A percentile compares a stretch with the other conserved stretches of the same genome.
Evolutionary conservation across 768 basidiomycete species (phyloP).

Genomic region (Boletus sp.): DNA sequence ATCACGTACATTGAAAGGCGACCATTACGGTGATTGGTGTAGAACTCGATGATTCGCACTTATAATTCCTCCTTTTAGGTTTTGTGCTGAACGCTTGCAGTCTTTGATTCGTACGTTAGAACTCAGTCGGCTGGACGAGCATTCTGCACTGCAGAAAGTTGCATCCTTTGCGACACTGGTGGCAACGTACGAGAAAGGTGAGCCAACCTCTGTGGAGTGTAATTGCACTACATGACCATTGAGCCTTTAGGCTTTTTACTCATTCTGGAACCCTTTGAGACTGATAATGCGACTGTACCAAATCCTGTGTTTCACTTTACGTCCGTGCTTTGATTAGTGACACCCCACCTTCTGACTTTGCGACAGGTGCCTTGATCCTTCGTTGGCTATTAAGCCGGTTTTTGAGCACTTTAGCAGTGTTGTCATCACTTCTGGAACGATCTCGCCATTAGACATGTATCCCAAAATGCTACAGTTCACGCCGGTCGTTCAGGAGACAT

Average conservation of each 20-base stretch:
- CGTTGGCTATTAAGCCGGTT: conserved; percentile 94
- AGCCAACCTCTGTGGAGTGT: neutral
- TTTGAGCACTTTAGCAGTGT: conserved; percentile 98
- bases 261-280: conserved; percentile 97
- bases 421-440: conserved; percentile 97
- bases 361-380: conserved; percentile 90
- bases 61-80: conserved; percentile 45
- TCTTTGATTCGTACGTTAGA: conserved; percentile 92
- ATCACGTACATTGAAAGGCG: conserved; percentile 97
- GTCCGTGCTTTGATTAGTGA: conserved; percentile 40
- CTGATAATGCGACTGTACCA: conserved; percentile 96
- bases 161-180: conserved; percentile 95
- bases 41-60: neutral
- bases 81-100: conserved; percentile 94
- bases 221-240: neutral
- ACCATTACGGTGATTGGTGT: conserved; percentile 70
- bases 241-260: conserved; percentile 76
- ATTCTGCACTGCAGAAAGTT: conserved; percentile 89
- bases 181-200: conserved; percentile 96
- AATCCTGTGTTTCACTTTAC: conserved; percentile 98
- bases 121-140: conserved; percentile 85
- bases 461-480: conserved; percentile 99
- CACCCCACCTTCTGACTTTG: conserved; percentile 8
- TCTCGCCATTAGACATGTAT: conserved; percentile 99
- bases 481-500: conserved; percentile 94